Evolutionary conservation across 2,329 filamentous ascomycete species (phyloP), one percentile per base, ranked within the genome.

Genomic region (Aspergillus ustus): DNA sequence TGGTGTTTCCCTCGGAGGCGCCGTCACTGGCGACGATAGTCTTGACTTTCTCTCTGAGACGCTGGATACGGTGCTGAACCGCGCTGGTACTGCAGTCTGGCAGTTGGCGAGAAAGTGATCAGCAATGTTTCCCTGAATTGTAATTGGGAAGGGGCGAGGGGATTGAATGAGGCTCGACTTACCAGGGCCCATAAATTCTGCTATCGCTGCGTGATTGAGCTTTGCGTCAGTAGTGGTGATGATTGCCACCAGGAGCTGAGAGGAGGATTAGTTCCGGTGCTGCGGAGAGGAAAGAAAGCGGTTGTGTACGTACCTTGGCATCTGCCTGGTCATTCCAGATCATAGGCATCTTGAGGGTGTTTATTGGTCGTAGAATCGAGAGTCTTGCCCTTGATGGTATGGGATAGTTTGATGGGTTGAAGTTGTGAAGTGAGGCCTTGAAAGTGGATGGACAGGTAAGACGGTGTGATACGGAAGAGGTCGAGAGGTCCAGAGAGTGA

Each of bases 251-350:
- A 73, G 64, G 7, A 73, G 66, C 71, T 73, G 49, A 20, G 13
- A 17, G 25, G 25, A 13, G 7, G 56, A 20, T 22, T 56, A 34
- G 45, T 34, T 31, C 25, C 34, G 19, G 1, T 49, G 40, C 17
- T 11, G 15, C 51, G n/a, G 6, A 9, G 17, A 44, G 29, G 25
- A 40, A 28, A 5, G n/a, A 8, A 28, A n/a, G 37, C 37, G 19
- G 19, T 13, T 19, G 2, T 4, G 31, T 48, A 57, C 63, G 59
- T 67, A 74, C 73, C 64, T 66, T 72, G n/a, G 70, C 70, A 29
- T 74, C 72, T 0, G 66, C 57, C n/a, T 70, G 46, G 0, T 67
- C 59, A 7, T 68, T 67, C 73, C 73, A 75, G 0, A 40, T 66
- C 31, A 73, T 73, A 7, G 70, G 65, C 72, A 74, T 75, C 2